Base-by-base conservation (phyloP, 306 rosid species). In the Albizia julibrissin region DNA sequence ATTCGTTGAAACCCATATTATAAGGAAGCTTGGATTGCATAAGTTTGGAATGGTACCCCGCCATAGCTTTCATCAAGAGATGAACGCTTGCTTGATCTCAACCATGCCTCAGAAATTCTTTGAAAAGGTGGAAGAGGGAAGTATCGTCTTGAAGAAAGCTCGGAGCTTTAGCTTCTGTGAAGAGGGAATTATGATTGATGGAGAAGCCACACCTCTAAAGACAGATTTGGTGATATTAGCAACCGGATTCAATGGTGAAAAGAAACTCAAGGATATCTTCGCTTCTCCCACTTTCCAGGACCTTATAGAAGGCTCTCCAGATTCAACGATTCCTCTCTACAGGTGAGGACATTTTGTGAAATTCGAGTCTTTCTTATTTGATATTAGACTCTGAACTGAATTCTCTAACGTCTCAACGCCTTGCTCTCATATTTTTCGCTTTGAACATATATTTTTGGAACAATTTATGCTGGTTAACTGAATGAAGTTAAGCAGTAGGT, bases 41-140 rank as follows among this genome's bases (percentile, higher is more conserved):
- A 91, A 90, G 88, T 84, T 83, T 24, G 96, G 97, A 61, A 85
- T 93, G 96, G 89, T 93, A 11, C 96, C 96, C 2, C 80, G 54
- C 54, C 94, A 88, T 11, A 83, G 91, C 52, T 91, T 93, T 71
- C 87, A 85, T 40, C 80, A 87, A 64, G 66, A 87, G 10, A 18
- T 93, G 0, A 89, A 78, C 78, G 64, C 93, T 8, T 87, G 96
- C 83, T 7, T 83, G 78, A 6, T 81, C 43, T 44, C 91, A 18
- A 34, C 22, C 1, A 65, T 91, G 69, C 92, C 94, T 1, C 89
- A 86, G 27, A 87, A 87, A 21, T 91, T 93, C 77, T 88, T 81
- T 26, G 89, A 93, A 12, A 83, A 77, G 79, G 97, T 89, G 4
- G 87, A 83, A 75, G 91, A 93, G 68, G 94, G 94, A 42, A 88